Evolutionary conservation across 2,329 filamentous ascomycete genomes (phyloP).

Genomic region (Arthroderma uncinatum): DNA sequence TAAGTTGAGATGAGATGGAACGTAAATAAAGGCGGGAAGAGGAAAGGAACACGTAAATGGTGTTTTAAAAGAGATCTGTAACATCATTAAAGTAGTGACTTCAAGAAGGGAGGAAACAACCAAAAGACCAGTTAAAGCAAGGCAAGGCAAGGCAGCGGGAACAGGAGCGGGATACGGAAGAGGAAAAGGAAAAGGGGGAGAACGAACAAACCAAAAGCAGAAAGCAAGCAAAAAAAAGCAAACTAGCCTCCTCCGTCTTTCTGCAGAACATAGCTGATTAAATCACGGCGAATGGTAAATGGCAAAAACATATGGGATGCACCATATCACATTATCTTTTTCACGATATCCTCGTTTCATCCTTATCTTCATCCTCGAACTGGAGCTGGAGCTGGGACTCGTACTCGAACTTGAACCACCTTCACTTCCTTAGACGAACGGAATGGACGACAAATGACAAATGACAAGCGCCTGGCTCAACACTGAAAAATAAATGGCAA

Average conservation of each 20-base stretch:
- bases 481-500: not conserved
- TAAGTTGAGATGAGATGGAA: not conserved
- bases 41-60: not conserved
- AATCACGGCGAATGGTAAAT: not conserved
- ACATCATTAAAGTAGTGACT: not conserved
- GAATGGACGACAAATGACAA: not conserved
- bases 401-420: not conserved
- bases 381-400: too few relatives aligned
- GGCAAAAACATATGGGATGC: not conserved
- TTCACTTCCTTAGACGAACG: not conserved
- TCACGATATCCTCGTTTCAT: not conserved
- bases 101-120: not conserved
- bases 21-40: not conserved
- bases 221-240: not conserved
- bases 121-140: too few relatives aligned
- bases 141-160: too few relatives aligned
- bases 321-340: not conserved
- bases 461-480: not conserved
- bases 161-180: not conserved
- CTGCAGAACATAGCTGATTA: not conserved
- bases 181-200: not conserved
- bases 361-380: not conserved
- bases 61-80: not conserved
- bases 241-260: not conserved
- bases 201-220: constrained; percentile 2